phyloP scores from a whole-genome alignment of 2,329 filamentous ascomycete genomes.

The Diaporthe destruens region DNA sequence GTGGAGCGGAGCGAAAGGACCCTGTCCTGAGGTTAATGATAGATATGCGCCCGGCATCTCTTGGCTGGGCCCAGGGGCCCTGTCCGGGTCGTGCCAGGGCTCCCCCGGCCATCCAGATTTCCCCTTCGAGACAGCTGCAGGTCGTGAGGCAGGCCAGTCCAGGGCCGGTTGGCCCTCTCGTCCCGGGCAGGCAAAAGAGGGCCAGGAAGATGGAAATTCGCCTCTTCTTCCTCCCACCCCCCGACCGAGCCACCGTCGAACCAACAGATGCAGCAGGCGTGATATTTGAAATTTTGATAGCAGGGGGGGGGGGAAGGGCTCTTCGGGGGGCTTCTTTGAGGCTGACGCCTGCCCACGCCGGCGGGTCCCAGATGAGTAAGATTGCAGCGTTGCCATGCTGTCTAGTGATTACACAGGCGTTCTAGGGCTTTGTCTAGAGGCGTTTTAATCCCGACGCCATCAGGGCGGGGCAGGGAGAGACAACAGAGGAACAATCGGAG shows the following conservation, averaged over 20 bases:
- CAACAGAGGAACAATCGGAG: neutral
- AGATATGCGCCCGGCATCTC: constrained; percentile 27
- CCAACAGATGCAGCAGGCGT: neutral
- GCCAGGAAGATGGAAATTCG: constrained; percentile 15
- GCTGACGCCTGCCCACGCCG: constrained; percentile 9
- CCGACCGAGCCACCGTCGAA: neutral
- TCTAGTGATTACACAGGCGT: constrained; percentile 23
- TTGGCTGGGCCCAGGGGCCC: neutral
- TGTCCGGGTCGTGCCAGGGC: neutral
- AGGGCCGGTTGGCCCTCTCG: neutral
- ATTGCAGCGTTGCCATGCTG: constrained; percentile 28
- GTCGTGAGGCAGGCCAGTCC: constrained; percentile 30
- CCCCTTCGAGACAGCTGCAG: constrained; percentile 35
- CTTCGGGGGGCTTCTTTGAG: neutral
- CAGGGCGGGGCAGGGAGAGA: neutral
- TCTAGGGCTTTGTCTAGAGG: constrained; percentile 28
- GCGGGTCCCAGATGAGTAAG: constrained; percentile 21
- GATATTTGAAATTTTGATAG: constrained; percentile 9
- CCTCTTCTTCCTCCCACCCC: neutral
- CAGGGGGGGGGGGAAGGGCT: neutral
- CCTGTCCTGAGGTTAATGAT: neutral
- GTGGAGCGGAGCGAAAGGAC: neutral
- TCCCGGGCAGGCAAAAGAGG: neutral
- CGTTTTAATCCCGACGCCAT: constrained; percentile 8
- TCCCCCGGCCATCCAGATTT: constrained; percentile 17